Conservation (phyloP, 2,329 filamentous ascomycete genomes). For the Bipolaris cookei region DNA sequence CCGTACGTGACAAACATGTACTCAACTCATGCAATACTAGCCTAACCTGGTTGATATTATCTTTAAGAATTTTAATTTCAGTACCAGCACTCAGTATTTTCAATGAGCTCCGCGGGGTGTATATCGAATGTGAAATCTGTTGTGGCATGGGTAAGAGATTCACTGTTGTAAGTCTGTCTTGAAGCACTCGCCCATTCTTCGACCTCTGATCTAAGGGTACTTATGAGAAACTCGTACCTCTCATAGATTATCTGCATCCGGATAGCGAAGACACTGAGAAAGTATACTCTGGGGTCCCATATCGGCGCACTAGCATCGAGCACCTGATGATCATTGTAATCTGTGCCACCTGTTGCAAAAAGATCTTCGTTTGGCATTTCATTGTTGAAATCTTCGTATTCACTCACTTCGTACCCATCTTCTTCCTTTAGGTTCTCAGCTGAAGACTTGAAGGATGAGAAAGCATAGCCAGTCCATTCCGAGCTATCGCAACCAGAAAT, state of each 20-base stretch:
- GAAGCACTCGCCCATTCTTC: neutral
- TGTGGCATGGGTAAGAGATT: neutral
- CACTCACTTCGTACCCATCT: no score
- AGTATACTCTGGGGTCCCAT: constrained; percentile 1
- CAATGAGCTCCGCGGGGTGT: neutral
- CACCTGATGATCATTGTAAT: neutral
- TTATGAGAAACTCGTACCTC: neutral
- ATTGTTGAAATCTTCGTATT: neutral
- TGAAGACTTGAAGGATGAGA: neutral
- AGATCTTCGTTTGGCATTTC: neutral
- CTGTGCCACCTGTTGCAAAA: neutral
- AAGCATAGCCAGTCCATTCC: constrained; percentile 1
- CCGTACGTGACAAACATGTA: neutral
- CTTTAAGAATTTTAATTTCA: neutral
- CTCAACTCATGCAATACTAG: neutral
- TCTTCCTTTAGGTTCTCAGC: neutral
- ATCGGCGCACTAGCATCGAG: neutral
- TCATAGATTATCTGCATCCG: neutral
- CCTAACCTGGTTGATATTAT: neutral
- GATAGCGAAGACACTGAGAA: neutral
- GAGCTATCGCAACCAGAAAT: neutral
- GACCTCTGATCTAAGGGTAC: neutral
- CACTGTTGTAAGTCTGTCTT: neutral
- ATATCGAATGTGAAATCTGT: neutral
- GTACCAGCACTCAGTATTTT: neutral